Base-by-base conservation (phyloP, 257 asterid species). In the Penstemon barbatus region DNA sequence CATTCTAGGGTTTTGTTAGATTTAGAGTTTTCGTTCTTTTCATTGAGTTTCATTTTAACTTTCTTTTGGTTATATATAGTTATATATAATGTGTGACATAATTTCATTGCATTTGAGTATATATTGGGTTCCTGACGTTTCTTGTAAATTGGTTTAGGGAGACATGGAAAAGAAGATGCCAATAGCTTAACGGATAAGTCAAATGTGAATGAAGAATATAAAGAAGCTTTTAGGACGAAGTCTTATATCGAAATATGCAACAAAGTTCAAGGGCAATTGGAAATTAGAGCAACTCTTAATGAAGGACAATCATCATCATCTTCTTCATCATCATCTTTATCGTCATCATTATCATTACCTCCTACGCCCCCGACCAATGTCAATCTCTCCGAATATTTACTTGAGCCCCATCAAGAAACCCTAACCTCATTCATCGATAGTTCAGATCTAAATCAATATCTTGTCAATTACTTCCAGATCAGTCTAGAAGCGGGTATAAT, bases 151-250 rank as follows among this genome's bases (percentile, higher is more conserved):
- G 33, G 33, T 25, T 25, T 25, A 90, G 96, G 88, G 57, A 41
- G 67, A 65, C 44, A n/a, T 6, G 71, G 68, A 12, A 66, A 75
- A 51, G 76, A 37, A 25, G 64, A 74, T 3, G 71, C 1, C 55
- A 67, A 48, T 38, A 71, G 82, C 79, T 78, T 65, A 74, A 74
- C 8, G 79, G 68, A 57, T 55, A 73, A 73, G 70, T 49, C 83
- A 78, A 65, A 73, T 57, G 85, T 88, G 66, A 74, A 81, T 43
- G 87, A 86, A 70, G 95, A 91, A 69, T 88, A 86, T 63, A 76
- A 71, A 72, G 80, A 81, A 74, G 86, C 91, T 6, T 81, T 91
- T 36, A 80, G 96, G 69, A 85, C 97, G 11, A 89, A 87, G 57
- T 91, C 97, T 25, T 91, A 80, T 75, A 70, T 73, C 18, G 95